Conservation (phyloP, 169 alveolate genomes). For the Plasmodium relictum region DNA sequence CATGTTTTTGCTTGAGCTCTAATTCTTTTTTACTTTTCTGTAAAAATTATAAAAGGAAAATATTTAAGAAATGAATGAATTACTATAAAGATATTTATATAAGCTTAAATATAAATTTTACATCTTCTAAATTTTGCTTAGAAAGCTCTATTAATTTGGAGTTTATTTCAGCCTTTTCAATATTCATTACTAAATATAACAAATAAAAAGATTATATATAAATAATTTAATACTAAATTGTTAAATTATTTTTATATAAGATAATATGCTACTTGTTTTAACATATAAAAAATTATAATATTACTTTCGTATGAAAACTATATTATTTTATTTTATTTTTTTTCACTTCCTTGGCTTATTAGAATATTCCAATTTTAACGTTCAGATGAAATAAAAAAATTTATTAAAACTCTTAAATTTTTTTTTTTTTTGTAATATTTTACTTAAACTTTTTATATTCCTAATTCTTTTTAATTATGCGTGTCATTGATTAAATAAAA, state of each 20-base stretch:
- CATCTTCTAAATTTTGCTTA: slow-evolving; percentile 67
- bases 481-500: background rate
- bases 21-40: slow-evolving; percentile 47
- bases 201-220: background rate
- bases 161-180: slow-evolving; percentile 61
- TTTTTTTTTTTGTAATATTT: no score
- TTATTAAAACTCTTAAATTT: background rate
- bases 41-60: slow-evolving; percentile 3
- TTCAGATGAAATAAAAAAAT: background rate
- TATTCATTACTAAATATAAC: slow-evolving; percentile 23
- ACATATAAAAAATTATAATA: no score
- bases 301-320: no score
- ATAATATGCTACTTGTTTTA: no score
- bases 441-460: no score
- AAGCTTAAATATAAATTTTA: slow-evolving; percentile 1
- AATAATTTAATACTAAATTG: background rate
- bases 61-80: background rate
- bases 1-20: slow-evolving; percentile 54
- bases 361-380: background rate
- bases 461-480: no score
- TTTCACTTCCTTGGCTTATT: background rate
- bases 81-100: background rate
- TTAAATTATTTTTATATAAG: no score
- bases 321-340: background rate
- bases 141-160: slow-evolving; percentile 63